These are phyloP conservation scores for Vitis hybrid DNA, from an alignment of 177 flowering plant species.

Conservation along the genomic window DNA sequence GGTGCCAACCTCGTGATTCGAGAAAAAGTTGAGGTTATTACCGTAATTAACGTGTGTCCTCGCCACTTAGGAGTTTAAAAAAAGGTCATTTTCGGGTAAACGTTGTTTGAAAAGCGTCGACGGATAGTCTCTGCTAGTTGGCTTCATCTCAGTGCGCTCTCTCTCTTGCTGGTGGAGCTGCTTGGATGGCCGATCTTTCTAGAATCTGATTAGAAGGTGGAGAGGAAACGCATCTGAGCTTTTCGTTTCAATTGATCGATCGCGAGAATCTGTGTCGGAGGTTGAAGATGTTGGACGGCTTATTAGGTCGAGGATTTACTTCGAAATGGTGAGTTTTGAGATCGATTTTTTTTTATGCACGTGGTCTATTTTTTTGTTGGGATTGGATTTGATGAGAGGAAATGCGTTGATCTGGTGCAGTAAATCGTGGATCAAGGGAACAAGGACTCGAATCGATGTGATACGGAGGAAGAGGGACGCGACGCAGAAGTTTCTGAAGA, in stretches of 20 bases:
- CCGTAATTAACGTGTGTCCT: no score
- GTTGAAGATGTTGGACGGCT: slow-evolving; percentile 70
- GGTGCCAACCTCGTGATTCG: no score
- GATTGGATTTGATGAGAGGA: slow-evolving; percentile 1
- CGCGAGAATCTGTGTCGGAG: neutral
- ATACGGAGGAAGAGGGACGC: slow-evolving; percentile 74
- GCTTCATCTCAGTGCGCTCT: neutral
- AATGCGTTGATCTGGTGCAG: slow-evolving; percentile 37
- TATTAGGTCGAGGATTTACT: slow-evolving; percentile 61
- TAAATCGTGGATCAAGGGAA: slow-evolving; percentile 67
- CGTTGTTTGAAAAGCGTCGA: neutral
- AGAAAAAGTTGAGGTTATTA: no score
- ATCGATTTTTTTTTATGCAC: slow-evolving; percentile 6
- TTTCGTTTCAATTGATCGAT: no score
- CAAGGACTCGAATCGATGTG: slow-evolving; percentile 61
- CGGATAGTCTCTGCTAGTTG: neutral
- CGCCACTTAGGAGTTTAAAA: no score
- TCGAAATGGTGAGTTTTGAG: slow-evolving; percentile 54
- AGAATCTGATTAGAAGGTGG: slow-evolving; percentile 2
- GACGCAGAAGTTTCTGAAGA: slow-evolving; percentile 72
- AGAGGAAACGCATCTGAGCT: neutral
- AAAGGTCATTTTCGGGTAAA: no score
- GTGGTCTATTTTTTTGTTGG: neutral
- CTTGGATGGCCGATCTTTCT: neutral
- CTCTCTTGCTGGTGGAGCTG: neutral